phyloP scores from a whole-genome alignment of 2,329 filamentous ascomycete genomes.

The Aspergillus aculeatinus region DNA sequence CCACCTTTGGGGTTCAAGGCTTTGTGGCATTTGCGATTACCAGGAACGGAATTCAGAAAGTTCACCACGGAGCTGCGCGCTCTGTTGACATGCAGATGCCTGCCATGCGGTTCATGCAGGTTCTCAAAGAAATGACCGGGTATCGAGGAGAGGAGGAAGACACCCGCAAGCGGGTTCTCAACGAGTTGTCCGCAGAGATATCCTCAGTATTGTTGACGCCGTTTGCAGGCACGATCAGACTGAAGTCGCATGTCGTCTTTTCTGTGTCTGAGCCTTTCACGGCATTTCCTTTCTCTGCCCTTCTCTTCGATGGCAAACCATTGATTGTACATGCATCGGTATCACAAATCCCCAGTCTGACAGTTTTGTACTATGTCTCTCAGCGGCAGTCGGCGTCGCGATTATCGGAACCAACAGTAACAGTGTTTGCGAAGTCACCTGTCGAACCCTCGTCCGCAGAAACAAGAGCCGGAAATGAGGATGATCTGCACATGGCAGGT shows the following conservation, averaged over 20 bases:
- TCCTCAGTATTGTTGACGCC: slow-evolving; percentile 20
- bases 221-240: slow-evolving; percentile 19
- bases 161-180: slow-evolving; percentile 13
- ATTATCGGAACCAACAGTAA: slow-evolving; percentile 20
- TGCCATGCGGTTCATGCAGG: slow-evolving; percentile 24
- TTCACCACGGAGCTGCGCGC: slow-evolving; percentile 9
- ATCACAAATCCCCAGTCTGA: slow-evolving; percentile 26
- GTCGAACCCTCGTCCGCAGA: slow-evolving; percentile 1
- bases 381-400: slow-evolving; percentile 14
- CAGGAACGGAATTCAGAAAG: slow-evolving; percentile 19
- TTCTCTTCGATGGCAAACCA: slow-evolving; percentile 22
- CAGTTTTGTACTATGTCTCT: slow-evolving; percentile 23
- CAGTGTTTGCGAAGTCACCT: slow-evolving; percentile 25
- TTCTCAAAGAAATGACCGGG: slow-evolving; percentile 22
- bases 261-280: slow-evolving; percentile 26
- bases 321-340: slow-evolving; percentile 14
- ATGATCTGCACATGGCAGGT: slow-evolving; percentile 24
- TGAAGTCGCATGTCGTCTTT: slow-evolving; percentile 25
- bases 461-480: slow-evolving; percentile 14
- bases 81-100: slow-evolving; percentile 18
- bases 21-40: slow-evolving; percentile 23
- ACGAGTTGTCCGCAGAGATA: slow-evolving; percentile 14
- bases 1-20: slow-evolving; percentile 19
- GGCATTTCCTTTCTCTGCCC: slow-evolving; percentile 23
- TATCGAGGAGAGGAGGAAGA: slow-evolving; percentile 18